Conservation (phyloP, 352 stramenopile genomes). For the Elongisporangium senticosum region DNA sequence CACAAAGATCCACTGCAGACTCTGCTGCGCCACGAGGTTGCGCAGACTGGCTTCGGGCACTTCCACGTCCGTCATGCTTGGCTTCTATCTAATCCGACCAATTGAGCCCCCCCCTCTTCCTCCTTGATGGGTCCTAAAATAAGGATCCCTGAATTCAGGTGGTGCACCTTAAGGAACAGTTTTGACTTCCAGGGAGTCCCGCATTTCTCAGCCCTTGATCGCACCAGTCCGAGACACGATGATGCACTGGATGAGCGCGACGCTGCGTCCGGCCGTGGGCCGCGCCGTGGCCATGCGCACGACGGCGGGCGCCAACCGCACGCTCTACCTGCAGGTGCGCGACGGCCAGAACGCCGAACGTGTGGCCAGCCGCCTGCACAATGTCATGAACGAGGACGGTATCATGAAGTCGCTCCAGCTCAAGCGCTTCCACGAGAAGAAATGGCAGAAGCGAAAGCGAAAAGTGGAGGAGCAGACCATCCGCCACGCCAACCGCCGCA, state of each 20-base stretch:
- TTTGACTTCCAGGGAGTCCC: slow-evolving; percentile 2
- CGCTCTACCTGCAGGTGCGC: slow-evolving; percentile 52
- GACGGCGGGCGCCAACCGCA: slow-evolving; percentile 17
- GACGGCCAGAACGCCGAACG: slow-evolving; percentile 42
- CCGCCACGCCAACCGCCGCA: slow-evolving; percentile 70
- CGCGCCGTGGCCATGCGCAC: slow-evolving; percentile 8
- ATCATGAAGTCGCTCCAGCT: slow-evolving; percentile 66
- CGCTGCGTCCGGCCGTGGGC: neutral
- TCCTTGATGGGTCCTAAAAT: neutral
- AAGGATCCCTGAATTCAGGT: neutral
- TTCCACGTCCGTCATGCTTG: slow-evolving; percentile 25
- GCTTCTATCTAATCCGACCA: slow-evolving; percentile 8
- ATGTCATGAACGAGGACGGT: slow-evolving; percentile 70
- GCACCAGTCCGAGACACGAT: neutral
- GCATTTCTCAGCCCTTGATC: neutral
- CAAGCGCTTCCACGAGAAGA: slow-evolving; percentile 81
- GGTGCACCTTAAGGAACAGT: neutral
- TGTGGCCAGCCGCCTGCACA: slow-evolving; percentile 50
- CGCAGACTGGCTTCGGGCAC: slow-evolving; percentile 86
- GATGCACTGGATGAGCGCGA: neutral
- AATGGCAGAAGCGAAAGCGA: slow-evolving; percentile 76
- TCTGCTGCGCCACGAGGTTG: slow-evolving; percentile 87
- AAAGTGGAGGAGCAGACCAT: slow-evolving; percentile 77
- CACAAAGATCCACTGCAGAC: slow-evolving; percentile 94
- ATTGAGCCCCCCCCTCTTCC: slow-evolving; percentile 1